A percentile compares a stretch with the other conserved stretches of the same genome.
phyloP scores from a whole-genome alignment of 176 grass and related monocot species.

The Elymus sibiricus region DNA sequence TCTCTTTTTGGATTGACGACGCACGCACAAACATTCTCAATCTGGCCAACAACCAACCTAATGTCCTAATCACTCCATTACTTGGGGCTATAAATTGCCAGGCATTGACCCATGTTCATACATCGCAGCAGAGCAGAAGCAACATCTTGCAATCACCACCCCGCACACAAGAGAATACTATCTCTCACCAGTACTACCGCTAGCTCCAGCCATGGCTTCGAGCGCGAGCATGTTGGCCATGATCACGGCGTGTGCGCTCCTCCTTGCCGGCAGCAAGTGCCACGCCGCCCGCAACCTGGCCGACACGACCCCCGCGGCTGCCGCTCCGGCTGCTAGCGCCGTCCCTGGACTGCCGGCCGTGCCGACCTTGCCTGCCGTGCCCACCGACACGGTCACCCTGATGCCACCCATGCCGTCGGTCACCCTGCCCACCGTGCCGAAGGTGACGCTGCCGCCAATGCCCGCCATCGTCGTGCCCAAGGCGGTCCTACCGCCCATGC shows the following conservation, averaged over 20 bases:
- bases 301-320: not conserved
- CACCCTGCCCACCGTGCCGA: not conserved
- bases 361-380: not conserved
- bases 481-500: not conserved
- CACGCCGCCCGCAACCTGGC: not conserved
- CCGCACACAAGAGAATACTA: not conserved
- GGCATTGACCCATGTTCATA: not conserved
- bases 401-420: not conserved
- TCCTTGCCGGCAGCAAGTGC: not conserved
- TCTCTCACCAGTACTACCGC: not conserved
- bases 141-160: not conserved
- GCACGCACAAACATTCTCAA: not conserved
- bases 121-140: not conserved
- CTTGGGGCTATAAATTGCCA: not conserved
- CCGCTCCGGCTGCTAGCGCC: not conserved
- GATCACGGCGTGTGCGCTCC: not conserved
- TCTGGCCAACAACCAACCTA: constrained; percentile 6
- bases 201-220: not conserved
- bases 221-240: not conserved
- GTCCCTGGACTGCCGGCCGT: not conserved
- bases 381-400: not conserved
- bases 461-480: not conserved
- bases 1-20: not conserved
- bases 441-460: not conserved
- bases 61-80: not conserved